Evolutionary conservation across 495 filamentous ascomycete genomes (phyloP).

Genomic region (Cercophora newfieldiana): DNA sequence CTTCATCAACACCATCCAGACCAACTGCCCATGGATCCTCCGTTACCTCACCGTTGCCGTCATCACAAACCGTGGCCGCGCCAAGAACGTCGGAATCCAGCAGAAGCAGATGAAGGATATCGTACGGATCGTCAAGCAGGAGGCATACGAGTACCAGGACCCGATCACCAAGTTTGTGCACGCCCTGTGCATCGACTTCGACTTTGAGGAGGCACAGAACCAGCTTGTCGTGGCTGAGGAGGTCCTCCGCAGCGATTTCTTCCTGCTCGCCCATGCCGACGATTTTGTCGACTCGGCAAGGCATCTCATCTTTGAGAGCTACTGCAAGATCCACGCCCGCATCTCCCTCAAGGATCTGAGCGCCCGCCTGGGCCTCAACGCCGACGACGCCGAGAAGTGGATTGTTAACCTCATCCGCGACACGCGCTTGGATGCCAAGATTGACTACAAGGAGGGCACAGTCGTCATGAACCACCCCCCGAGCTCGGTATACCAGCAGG

Average conservation of each 20-base stretch:
- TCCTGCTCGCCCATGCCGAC: slow-evolving; percentile 81
- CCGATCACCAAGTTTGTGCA: slow-evolving; percentile 95
- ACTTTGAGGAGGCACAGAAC: slow-evolving; percentile 96
- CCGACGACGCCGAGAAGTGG: slow-evolving; percentile 99
- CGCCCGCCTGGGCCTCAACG: slow-evolving; percentile 79
- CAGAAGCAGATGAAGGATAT: slow-evolving; percentile 98
- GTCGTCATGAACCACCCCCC: slow-evolving; percentile 99
- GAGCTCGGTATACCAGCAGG: slow-evolving; percentile 97
- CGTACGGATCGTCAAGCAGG: slow-evolving; percentile 89
- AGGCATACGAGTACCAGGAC: slow-evolving; percentile 95
- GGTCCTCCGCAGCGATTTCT: slow-evolving; percentile 91
- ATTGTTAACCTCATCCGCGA: slow-evolving; percentile 99
- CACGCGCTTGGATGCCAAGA: slow-evolving; percentile 96
- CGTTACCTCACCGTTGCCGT: slow-evolving; percentile 93
- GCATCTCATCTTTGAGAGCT: slow-evolving; percentile 94
- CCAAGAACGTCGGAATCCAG: slow-evolving; percentile 78
- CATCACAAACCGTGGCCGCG: slow-evolving; percentile 87
- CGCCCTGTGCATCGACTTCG: slow-evolving; percentile 95
- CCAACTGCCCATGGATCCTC: slow-evolving; percentile 93
- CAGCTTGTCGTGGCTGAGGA: slow-evolving; percentile 89
- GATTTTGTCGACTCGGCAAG: slow-evolving; percentile 91
- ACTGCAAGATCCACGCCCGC: slow-evolving; percentile 99
- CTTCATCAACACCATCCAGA: slow-evolving; percentile 99
- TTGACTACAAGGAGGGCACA: slow-evolving; percentile 97
- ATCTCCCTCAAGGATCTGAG: slow-evolving; percentile 98